These are phyloP conservation scores for Macrolepiota fuliginosa DNA, from an alignment of 768 basidiomycete genomes.

Conservation along the genomic window DNA sequence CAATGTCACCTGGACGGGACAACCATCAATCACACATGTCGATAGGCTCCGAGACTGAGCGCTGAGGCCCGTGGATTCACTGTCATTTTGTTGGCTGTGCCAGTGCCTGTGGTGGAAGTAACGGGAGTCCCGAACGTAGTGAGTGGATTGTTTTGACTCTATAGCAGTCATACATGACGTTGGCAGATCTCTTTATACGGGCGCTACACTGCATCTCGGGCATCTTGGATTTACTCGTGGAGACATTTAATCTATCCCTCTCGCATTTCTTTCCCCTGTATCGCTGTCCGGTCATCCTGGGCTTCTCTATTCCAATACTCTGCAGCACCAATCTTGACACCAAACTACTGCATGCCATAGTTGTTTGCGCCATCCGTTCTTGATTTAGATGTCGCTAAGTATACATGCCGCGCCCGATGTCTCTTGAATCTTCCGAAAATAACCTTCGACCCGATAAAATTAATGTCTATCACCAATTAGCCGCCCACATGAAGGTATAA, in stretches of 20 bases:
- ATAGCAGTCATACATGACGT: background rate
- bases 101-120: background rate
- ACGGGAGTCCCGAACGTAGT: background rate
- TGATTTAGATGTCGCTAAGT: background rate
- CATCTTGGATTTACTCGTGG: background rate
- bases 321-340: background rate
- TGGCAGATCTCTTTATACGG: background rate
- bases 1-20: no score
- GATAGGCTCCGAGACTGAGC: background rate
- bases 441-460: background rate
- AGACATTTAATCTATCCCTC: background rate
- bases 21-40: no score
- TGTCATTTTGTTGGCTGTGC: background rate
- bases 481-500: constrained; percentile 17
- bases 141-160: background rate
- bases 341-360: background rate
- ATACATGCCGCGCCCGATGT: constrained; percentile 7
- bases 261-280: background rate
- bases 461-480: background rate
- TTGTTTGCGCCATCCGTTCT: background rate
- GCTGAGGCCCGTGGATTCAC: background rate
- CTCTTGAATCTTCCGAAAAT: background rate
- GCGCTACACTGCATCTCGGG: background rate
- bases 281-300: background rate
- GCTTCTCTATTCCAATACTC: background rate